Percentiles rank a stretch among this genome's conserved stretches.
phyloP scores from a whole-genome alignment of 768 basidiomycete species.

The Trametes villosa region DNA sequence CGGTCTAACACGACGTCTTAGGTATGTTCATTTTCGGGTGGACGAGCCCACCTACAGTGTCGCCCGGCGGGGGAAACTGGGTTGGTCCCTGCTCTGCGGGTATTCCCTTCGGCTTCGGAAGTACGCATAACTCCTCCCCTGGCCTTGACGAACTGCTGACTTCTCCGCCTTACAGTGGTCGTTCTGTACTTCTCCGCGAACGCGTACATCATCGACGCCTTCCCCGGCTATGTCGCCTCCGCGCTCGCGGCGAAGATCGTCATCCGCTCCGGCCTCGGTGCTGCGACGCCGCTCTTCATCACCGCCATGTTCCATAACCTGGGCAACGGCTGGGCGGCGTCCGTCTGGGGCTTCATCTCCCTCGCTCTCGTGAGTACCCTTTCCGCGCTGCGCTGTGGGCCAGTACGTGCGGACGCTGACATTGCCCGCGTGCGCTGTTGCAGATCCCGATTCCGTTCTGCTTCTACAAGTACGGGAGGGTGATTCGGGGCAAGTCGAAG shows the following conservation, averaged over 20 bases:
- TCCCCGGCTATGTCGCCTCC: constrained; percentile 43
- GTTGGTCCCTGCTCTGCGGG: constrained; percentile 42
- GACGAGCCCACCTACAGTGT: constrained; percentile 41
- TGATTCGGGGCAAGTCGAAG: constrained; percentile 27
- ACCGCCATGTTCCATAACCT: constrained; percentile 45
- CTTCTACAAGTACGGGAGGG: constrained; percentile 26
- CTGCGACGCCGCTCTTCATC: constrained; percentile 42
- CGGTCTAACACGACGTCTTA: background rate
- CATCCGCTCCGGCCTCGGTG: constrained; percentile 39
- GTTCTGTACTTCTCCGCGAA: constrained; percentile 45
- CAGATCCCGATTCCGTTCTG: constrained; percentile 31
- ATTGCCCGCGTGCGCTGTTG: background rate
- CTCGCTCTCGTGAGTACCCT: constrained; percentile 39
- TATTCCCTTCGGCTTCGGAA: constrained; percentile 43
- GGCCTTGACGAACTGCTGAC: no score
- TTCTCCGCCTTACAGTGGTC: no score
- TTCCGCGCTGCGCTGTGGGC: background rate
- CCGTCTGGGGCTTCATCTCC: constrained; percentile 41
- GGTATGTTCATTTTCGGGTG: constrained; percentile 48
- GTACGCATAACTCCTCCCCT: no score
- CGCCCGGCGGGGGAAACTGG: constrained; percentile 42
- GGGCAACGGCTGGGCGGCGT: constrained; percentile 44
- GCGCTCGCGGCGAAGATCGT: constrained; percentile 46
- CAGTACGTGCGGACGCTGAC: background rate
- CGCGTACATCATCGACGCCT: constrained; percentile 47